Conservation (phyloP, 2,329 filamentous ascomycete genomes). For the Colletotrichum tamarilloi region DNA sequence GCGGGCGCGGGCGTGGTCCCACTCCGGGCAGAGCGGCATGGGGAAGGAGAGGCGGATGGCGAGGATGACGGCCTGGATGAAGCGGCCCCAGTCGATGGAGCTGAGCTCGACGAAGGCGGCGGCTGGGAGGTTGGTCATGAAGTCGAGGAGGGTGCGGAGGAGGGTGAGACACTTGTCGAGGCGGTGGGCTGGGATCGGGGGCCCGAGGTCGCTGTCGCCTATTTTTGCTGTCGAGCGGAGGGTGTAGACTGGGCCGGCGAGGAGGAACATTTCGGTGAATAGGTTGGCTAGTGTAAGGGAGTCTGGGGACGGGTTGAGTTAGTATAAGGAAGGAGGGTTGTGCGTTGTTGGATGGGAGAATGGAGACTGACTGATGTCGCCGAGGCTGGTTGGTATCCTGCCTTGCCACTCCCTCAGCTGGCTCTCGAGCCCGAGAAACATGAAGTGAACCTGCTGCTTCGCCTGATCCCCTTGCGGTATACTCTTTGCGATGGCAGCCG, state of each 20-base stretch:
- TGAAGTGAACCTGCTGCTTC: constrained; percentile 55
- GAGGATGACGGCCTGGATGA: constrained; percentile 55
- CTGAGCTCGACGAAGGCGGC: constrained; percentile 50
- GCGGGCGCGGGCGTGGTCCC: constrained; percentile 52
- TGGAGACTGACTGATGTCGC: constrained; percentile 19
- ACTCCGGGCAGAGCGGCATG: constrained; percentile 46
- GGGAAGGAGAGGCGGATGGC: constrained; percentile 60
- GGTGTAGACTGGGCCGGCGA: constrained; percentile 47
- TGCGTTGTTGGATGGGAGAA: constrained; percentile 45
- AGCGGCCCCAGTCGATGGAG: constrained; percentile 54
- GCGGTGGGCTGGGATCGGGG: constrained; percentile 33
- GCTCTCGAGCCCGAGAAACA: constrained; percentile 59
- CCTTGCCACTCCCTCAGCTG: constrained; percentile 56
- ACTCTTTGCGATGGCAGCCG: constrained; percentile 45
- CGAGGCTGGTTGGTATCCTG: constrained; percentile 42
- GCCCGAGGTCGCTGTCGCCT: constrained; percentile 30
- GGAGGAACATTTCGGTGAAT: constrained; percentile 51
- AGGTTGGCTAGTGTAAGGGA: constrained; percentile 34
- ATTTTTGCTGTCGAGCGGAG: constrained; percentile 17
- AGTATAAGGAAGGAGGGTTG: constrained; percentile 19
- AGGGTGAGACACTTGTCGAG: constrained; percentile 41
- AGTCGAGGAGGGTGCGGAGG: constrained; percentile 47
- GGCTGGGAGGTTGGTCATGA: constrained; percentile 44
- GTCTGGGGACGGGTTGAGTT: neutral
- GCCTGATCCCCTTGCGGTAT: constrained; percentile 40